Evolutionary conservation across 139 green algal genomes (phyloP), one percentile per base, ranked within the genome.

Genomic region (Spirogloea muscicola): DNA sequence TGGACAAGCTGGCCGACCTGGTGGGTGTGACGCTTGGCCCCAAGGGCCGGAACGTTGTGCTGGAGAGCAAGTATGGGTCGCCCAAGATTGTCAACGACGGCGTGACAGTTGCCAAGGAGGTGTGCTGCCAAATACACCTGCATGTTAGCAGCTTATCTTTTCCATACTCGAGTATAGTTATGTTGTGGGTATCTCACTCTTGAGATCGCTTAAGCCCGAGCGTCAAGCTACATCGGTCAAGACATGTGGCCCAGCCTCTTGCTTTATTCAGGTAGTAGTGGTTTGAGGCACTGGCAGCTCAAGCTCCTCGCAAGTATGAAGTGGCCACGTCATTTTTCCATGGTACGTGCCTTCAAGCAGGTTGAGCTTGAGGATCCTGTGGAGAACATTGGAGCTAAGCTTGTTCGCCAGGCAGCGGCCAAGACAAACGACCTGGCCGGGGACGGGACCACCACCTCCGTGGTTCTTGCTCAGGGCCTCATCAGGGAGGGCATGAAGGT

Each of bases 51-150:
- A 99, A 99, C 74, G 95, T 99, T 29, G 95, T 99, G 65, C 88
- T 99, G 18, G 95, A 99, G 88, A 93, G 88, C 85, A 98, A 98
- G 88, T 99, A 95, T 52, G 95, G 95, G 59, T 96, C 91, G 25
- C 95, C 95, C 38, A 95, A 96, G 84, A 98, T 99, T 62, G 94
- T 99, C 25, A 99, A 99, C 77, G 95, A 99, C 81, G 95, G 95
- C 66, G 95, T 98, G 25, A 88, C 81, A 29, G 83, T 88, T 34
- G 83, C 83, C 10, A 88, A 86, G 80, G 82, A 87, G 72, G 75
- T 80, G 2, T 57, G 64, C 27, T 13, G 49, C n/a, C n/a, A n/a
- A n/a, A n/a, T n/a, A n/a, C n/a, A n/a, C n/a, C n/a, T n/a, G n/a
- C 33, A 16, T 16, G 13, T 52, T 27, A 52, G 16, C 13, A 16